phyloP scores from a whole-genome alignment of 495 filamentous ascomycete genomes.

The Xylaria palmicola region DNA sequence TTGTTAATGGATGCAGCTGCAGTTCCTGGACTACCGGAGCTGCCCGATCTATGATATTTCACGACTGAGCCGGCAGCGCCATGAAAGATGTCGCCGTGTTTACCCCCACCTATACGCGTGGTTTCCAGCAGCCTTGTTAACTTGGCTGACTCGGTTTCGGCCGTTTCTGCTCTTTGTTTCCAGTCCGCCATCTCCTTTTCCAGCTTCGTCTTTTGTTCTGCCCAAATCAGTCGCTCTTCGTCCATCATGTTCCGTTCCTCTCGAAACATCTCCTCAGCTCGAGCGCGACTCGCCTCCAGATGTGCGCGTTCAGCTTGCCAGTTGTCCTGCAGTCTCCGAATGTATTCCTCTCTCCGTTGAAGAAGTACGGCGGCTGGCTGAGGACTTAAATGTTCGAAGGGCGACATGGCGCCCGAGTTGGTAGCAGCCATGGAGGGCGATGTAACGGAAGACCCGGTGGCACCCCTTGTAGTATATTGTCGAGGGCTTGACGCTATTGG shows the following conservation, averaged over 20 bases:
- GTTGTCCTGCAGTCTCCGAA: conserved; percentile 37
- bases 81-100: conserved; percentile 3
- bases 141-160: conserved; percentile 21
- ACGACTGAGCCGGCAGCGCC: conserved; percentile 12
- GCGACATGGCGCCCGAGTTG: conserved; percentile 17
- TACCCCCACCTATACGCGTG: background rate
- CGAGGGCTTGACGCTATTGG: conserved; percentile 15
- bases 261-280: conserved; percentile 46
- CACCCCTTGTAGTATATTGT: conserved; percentile 24
- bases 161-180: conserved; percentile 27
- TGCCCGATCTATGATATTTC: conserved; percentile 23
- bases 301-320: conserved; percentile 48
- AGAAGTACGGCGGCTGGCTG: conserved; percentile 31
- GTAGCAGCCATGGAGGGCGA: conserved; percentile 27
- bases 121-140: conserved; percentile 13
- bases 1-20: conserved; percentile 13
- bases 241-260: conserved; percentile 48
- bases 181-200: conserved; percentile 25
- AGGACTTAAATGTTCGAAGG: conserved; percentile 21
- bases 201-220: conserved; percentile 35
- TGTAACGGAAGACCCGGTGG: conserved; percentile 13
- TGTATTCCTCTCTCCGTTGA: conserved; percentile 42
- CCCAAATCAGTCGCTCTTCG: conserved; percentile 41
- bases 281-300: conserved; percentile 43
- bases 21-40: conserved; percentile 16